Evolutionary conservation across 2,329 filamentous ascomycete species (phyloP), one percentile per base, ranked within the genome.

Genomic region (Exophiala dermatitidis): DNA sequence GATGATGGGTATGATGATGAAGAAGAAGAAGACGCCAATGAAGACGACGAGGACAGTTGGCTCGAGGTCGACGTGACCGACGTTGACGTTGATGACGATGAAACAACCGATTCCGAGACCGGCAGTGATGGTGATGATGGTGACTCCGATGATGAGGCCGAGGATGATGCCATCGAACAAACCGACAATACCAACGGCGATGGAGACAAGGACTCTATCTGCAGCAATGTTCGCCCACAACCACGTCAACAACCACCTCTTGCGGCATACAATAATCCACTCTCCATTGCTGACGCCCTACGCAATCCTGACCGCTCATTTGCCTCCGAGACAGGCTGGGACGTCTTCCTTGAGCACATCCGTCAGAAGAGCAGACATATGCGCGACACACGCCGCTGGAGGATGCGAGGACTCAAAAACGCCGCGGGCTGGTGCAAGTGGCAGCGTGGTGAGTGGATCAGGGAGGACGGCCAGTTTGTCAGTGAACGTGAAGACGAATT

Each of bases 401-500:
- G 36, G 9, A 34, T 33, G 10, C 37, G 44, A 42, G 49, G 47
- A 4, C 19, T 38, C 30, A 53, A 48, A 29, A 48, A 44, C 12
- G 50, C 50, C 7, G 50, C 50, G 6, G 50, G 38, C 9, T 59
- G 53, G 50, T 56, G 50, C n/a, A 45, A 36, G n/a, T 49, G 47
- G 53, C 38, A 40, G 40, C 4, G 43, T 30, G 2, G 49, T 10
- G 36, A 32, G 29, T n/a, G 31, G 19, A 19, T 30, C 5, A 29
- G 19, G 9, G 19, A 19, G 5, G 30, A 34, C 5, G 49, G 42
- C 7, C 41, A 48, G 32, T 56, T 52, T 31, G 50, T 56, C 6
- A 41, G 47, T 10, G 46, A 50, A 26, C 41, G 26, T 4, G 46
- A 52, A 32, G 43, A 29, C 42, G 53, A 49, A 37, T 46, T 46